Base-by-base conservation (phyloP, 768 basidiomycete species). In the Saitozyma podzolica region DNA sequence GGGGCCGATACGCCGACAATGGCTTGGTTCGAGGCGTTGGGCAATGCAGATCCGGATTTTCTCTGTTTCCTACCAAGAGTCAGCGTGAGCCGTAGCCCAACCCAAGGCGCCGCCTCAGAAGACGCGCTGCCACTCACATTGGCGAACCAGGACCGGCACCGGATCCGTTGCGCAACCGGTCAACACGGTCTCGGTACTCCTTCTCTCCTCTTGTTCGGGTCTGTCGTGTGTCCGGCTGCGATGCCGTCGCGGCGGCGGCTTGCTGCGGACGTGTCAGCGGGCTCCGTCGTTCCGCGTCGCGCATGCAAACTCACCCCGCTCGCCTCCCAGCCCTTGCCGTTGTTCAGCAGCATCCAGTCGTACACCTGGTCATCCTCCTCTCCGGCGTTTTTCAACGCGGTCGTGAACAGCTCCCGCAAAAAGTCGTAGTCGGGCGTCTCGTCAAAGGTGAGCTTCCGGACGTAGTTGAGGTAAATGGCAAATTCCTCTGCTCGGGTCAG, bases 401-500 rank as follows among this genome's bases (percentile, higher is more conserved):
- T 97, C 59, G 88, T 84, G 79, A 98, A 97, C 58, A 99, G 83
- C 71, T 97, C 96, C 63, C 94, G 86, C 73, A 99, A 80, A 82
- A 99, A 99, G 76, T 98, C 94, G 78, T 99, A 99, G 81, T 99
- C 96, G 48, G 96, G 96, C 19, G 93, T 91, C 82, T 99, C 96
- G 78, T 98, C 96, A 80, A 99, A 99, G 13, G 95, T 96, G 67
- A 99, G 87, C 79, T 97, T 99, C 65, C 96, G 89, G 65, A 98
- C 96, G 81, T 99, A 99, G 82, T 98, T 98, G 56, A 99, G 85
- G 81, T 98, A 99, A 75, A 99, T 98, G 59, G 88, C 89, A 74
- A 98, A 99, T 81, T 98, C 96, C 83, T 98, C 96, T 97, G 80
- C 20, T 40, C 3, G 20, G 6, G 50, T 60, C 49, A 66, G 52